Conservation (phyloP, 2,329 filamentous ascomycete species). For the Trichophyton schoenleinii region DNA sequence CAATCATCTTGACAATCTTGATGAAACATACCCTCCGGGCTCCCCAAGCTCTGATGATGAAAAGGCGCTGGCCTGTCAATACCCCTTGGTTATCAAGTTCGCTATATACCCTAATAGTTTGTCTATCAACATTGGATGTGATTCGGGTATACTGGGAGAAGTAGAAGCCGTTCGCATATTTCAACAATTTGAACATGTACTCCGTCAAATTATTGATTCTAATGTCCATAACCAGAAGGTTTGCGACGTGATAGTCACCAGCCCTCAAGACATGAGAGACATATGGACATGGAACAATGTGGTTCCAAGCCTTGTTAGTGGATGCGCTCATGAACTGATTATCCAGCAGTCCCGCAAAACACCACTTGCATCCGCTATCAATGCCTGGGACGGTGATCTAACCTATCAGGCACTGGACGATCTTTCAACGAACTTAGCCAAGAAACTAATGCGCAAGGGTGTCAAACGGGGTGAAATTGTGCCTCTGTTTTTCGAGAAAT, state of each 20-base stretch:
- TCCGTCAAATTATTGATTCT: not conserved
- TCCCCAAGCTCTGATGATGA: not conserved
- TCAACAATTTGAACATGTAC: conserved; percentile 3
- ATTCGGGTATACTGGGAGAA: not conserved
- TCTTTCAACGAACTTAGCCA: conserved; percentile 21
- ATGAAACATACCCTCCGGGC: not conserved
- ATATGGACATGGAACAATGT: conserved; percentile 18
- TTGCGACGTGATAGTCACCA: not conserved
- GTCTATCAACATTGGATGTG: not conserved
- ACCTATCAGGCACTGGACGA: conserved; percentile 21
- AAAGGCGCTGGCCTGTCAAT: too few relatives aligned
- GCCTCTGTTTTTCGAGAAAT: conserved; percentile 23
- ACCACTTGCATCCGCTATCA: conserved; percentile 15
- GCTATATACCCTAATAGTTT: not conserved
- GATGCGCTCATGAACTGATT: conserved; percentile 14
- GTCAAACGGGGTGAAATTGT: conserved; percentile 19
- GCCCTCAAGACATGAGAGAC: not conserved
- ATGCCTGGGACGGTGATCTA: conserved; percentile 21
- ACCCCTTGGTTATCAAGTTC: not conserved
- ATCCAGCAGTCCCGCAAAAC: conserved; percentile 8
- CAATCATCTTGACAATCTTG: not conserved
- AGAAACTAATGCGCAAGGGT: conserved; percentile 21
- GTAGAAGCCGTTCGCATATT: not conserved
- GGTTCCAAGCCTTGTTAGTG: conserved; percentile 14
- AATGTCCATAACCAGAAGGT: not conserved